Evolutionary conservation across 192 early-diverging fungal species (phyloP).

Genomic region (Chytriomyces confervae): DNA sequence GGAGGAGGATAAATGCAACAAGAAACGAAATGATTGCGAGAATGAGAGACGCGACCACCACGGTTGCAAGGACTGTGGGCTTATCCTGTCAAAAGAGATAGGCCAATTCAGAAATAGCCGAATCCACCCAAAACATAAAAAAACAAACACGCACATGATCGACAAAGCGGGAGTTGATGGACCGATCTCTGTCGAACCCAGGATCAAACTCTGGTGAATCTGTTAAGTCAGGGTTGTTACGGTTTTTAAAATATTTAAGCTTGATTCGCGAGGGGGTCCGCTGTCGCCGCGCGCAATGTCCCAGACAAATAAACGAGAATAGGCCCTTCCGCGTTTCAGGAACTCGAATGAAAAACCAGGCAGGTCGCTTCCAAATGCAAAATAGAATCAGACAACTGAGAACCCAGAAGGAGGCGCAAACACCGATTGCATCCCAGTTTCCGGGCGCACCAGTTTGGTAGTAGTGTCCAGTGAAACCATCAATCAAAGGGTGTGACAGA

Average conservation of each 20-base stretch:
- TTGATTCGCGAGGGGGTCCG: too few relatives aligned
- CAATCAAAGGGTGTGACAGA: constrained; percentile 32
- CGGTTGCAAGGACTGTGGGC: background rate
- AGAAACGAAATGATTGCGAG: background rate
- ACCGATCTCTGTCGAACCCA: too few relatives aligned
- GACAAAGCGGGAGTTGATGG: too few relatives aligned
- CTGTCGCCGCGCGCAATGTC: too few relatives aligned
- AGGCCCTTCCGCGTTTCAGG: background rate
- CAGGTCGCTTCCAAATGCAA: background rate
- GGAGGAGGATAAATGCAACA: background rate
- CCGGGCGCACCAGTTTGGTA: constrained; percentile 21
- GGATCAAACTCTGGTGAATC: background rate
- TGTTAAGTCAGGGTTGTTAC: background rate
- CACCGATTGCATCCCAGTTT: background rate
- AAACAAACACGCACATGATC: too few relatives aligned
- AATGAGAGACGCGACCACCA: background rate
- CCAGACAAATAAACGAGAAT: background rate
- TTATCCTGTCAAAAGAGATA: background rate
- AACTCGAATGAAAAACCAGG: background rate
- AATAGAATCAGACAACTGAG: background rate
- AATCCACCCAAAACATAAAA: too few relatives aligned
- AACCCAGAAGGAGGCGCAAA: background rate
- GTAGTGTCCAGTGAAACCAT: constrained; percentile 54
- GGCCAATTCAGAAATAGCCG: too few relatives aligned
- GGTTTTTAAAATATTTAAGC: background rate